phyloP scores from a whole-genome alignment of 805 yeast species.

The Monosporozyma aerobia region DNA sequence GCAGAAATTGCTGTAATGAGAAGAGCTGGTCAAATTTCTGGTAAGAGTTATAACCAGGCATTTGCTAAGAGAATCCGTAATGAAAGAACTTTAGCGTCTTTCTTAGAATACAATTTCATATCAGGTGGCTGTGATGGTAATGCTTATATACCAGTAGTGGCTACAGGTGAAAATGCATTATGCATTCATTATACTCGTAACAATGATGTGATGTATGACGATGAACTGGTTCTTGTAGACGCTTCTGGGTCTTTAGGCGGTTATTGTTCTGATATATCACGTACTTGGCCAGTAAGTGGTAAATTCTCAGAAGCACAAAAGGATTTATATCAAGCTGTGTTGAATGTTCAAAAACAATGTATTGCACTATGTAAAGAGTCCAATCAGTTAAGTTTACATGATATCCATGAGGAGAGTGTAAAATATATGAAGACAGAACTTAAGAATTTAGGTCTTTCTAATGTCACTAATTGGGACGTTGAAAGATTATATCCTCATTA shows the following conservation, averaged over 20 bases:
- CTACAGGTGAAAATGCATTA: constrained; percentile 82
- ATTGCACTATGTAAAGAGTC: constrained; percentile 57
- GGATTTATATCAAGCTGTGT: constrained; percentile 81
- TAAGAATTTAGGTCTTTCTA: constrained; percentile 58
- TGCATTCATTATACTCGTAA: constrained; percentile 92
- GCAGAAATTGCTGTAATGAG: constrained; percentile 75
- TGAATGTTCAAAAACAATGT: constrained; percentile 72
- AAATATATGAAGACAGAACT: constrained; percentile 51
- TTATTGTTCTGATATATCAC: constrained; percentile 88
- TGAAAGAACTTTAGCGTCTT: constrained; percentile 74
- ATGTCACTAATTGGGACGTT: constrained; percentile 42
- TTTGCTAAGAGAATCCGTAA: constrained; percentile 55
- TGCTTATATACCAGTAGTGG: constrained; percentile 94
- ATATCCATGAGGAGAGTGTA: constrained; percentile 66
- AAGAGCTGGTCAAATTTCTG: constrained; percentile 72
- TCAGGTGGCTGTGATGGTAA: constrained; percentile 82
- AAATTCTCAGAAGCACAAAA: constrained; percentile 66
- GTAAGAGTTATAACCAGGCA: constrained; percentile 76
- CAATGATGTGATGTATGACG: constrained; percentile 67
- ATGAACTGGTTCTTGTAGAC: constrained; percentile 84
- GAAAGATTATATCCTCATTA: constrained; percentile 77
- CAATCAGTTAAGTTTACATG: constrained; percentile 50
- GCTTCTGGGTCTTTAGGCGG: constrained; percentile 94
- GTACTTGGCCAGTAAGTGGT: constrained; percentile 90
- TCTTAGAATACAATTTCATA: constrained; percentile 71